A percentile compares a stretch with the other conserved stretches of the same genome.
Evolutionary conservation across 1,139 yeast species (phyloP).

Genomic region (Lodderomyces beijingensis): DNA sequence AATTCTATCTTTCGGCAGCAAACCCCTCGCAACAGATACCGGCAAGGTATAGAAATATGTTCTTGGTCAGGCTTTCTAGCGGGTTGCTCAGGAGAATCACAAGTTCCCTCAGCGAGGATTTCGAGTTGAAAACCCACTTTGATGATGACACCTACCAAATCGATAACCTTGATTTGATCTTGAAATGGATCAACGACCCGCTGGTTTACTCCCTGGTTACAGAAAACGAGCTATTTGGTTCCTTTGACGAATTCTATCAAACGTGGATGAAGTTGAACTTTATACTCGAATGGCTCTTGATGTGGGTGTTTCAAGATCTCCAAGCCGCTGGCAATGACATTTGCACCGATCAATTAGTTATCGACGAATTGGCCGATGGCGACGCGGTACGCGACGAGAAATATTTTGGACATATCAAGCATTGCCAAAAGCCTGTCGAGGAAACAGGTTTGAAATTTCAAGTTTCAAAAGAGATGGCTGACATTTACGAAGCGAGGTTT

Average conservation of each 20-base stretch:
- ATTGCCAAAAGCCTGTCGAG: constrained; percentile 1
- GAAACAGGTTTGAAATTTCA: constrained; percentile 3
- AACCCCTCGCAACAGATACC: constrained; percentile 3
- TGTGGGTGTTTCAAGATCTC: constrained; percentile 3
- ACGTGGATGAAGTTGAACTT: constrained; percentile 22
- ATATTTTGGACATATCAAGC: constrained; percentile 5
- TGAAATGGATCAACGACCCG: constrained; percentile 10
- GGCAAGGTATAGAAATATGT: constrained; percentile 6
- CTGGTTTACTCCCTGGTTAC: constrained; percentile 16
- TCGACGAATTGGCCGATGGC: constrained; percentile 1
- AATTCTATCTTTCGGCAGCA: constrained; percentile 9
- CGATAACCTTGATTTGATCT: constrained; percentile 6
- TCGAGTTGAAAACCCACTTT: not conserved
- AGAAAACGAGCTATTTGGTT: constrained; percentile 20
- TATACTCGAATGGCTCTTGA: constrained; percentile 19
- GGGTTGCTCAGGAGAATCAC: constrained; percentile 12
- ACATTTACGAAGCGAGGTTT: not conserved
- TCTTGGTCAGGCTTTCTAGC: constrained; percentile 10
- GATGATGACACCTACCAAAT: not conserved
- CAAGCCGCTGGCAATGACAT: not conserved
- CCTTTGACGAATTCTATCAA: constrained; percentile 17
- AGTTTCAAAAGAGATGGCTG: constrained; percentile 4
- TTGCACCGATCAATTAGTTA: constrained; percentile 1
- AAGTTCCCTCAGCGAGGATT: not conserved
- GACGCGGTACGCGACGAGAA: constrained; percentile 7